Evolutionary conservation across 495 filamentous ascomycete species (phyloP).

Genomic region (Hypomontagnella monticulosa): DNA sequence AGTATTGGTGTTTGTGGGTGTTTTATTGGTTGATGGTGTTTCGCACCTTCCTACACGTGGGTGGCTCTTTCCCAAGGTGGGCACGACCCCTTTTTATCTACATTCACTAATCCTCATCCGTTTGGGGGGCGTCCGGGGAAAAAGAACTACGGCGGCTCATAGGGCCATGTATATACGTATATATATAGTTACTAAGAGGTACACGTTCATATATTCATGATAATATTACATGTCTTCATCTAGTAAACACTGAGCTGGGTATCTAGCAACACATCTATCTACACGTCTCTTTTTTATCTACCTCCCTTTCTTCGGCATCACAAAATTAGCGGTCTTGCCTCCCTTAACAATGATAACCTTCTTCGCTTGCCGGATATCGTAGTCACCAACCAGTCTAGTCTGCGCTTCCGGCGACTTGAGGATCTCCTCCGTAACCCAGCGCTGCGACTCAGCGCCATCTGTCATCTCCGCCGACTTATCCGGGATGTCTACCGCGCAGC

Average conservation of each 20-base stretch:
- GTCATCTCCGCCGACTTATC: conserved; percentile 45
- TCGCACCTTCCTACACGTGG: no score
- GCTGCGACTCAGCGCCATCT: conserved; percentile 49
- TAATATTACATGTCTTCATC: conserved; percentile 1
- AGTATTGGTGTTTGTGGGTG: no score
- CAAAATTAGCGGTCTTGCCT: conserved; percentile 68
- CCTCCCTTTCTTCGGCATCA: conserved; percentile 49
- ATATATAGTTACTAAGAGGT: no score
- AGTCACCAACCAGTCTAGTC: conserved; percentile 57
- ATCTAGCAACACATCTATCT: conserved; percentile 27
- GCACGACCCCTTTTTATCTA: background rate
- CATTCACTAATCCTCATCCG: no score
- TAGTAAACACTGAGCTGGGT: conserved; percentile 26
- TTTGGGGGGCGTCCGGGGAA: no score
- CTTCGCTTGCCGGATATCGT: conserved; percentile 53
- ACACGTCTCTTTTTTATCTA: conserved; percentile 21
- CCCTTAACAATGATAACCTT: conserved; percentile 62
- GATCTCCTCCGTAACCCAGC: conserved; percentile 67
- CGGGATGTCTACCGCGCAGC: conserved; percentile 69
- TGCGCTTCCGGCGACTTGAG: conserved; percentile 52
- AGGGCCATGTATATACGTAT: no score
- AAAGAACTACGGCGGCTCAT: no score
- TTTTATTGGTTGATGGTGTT: no score
- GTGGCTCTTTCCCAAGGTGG: no score
- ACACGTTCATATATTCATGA: background rate